Evolutionary conservation across 345 rosid species (phyloP).

Genomic region (Salix suchowensis): DNA sequence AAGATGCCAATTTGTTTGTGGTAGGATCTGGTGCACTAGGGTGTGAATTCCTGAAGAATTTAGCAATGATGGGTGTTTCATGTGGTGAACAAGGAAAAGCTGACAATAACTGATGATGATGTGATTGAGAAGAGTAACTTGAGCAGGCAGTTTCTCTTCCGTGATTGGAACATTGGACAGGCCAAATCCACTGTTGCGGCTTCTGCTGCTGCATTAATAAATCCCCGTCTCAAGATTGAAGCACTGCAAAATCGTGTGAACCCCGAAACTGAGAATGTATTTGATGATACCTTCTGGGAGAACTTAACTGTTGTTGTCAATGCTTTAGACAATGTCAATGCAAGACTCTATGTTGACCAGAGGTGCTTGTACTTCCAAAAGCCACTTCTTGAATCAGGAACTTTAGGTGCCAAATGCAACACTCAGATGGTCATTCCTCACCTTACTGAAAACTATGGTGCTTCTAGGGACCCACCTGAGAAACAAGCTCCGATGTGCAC

Average conservation of each 20-base stretch:
- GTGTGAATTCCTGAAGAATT: conserved; percentile 90
- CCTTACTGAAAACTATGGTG: conserved; percentile 95
- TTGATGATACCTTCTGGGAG: conserved; percentile 91
- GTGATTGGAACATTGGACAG: conserved; percentile 99
- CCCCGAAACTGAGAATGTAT: conserved; percentile 91
- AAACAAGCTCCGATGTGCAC: conserved; percentile 99
- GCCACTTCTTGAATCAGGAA: conserved; percentile 99
- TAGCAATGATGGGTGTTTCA: conserved; percentile 94
- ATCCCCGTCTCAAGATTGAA: conserved; percentile 66
- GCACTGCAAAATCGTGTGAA: conserved; percentile 95
- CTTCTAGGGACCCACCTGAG: conserved; percentile 99
- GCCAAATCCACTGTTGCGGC: conserved; percentile 99
- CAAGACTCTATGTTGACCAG: conserved; percentile 93
- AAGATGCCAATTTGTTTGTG: conserved; percentile 72
- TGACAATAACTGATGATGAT: conserved; percentile 97
- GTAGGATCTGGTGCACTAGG: conserved; percentile 99
- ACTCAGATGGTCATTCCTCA: conserved; percentile 99
- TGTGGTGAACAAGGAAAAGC: conserved; percentile 73
- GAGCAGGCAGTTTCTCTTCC: conserved; percentile 95
- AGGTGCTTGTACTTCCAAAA: conserved; percentile 98
- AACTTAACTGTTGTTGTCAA: conserved; percentile 73
- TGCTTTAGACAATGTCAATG: conserved; percentile 95
- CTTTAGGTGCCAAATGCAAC: conserved; percentile 96
- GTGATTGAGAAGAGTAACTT: conserved; percentile 99
- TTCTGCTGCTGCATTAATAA: conserved; percentile 76